Evolutionary conservation across 2,329 filamentous ascomycete genomes (phyloP), one percentile per base, ranked within the genome.

Genomic region (Fusarium stilboides): DNA sequence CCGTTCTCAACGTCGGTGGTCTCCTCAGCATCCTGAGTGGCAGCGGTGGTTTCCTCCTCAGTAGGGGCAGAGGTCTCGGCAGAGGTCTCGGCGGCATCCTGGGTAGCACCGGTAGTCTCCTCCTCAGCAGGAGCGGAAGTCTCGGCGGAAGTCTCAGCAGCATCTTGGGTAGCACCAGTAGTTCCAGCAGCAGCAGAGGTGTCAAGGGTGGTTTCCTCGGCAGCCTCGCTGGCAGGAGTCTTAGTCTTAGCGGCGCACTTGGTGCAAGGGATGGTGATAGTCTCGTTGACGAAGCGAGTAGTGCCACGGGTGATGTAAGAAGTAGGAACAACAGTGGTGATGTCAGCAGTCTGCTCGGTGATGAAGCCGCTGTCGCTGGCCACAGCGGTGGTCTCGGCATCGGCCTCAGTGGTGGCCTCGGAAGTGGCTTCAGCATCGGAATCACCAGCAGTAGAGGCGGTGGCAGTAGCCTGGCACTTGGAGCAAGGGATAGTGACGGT

Each of bases 221-320:
- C 52, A 17, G 54, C 60, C 28, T 42, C 54, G 8, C 45, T 57
- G 15, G 40, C 46, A 22, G 45, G 24, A 26, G 65, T 67, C 51
- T 63, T 24, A 22, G 64, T 64, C 40, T 65, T 65, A 20, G 50
- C 65, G 34, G 47, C 66, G 42, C 60, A 69, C 47, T 62, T 65
- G 40, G 65, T 50, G 62, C 69, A 72, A 7, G 68, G 71, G 17
- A 71, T 67, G 15, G 65, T 67, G 45, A 69, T 60, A 14, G 71
- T 69, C 49, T 58, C 61, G 34, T 72, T 62, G 17, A 73, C 66
- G 13, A 20, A 70, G 56, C 59, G 57, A 6, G 70, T 72, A 24
- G 63, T 66, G 12, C 69, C 69, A 19, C 56, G 53, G 9, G 68
- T 69, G 33, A 71, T 60, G 43, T 55, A 70, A 15, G 70, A 69